Percentiles rank a stretch among this genome's conserved stretches.
These are phyloP conservation scores for Sordaria brevicollis DNA, from an alignment of 495 filamentous ascomycete genomes.

Conservation along the genomic window DNA sequence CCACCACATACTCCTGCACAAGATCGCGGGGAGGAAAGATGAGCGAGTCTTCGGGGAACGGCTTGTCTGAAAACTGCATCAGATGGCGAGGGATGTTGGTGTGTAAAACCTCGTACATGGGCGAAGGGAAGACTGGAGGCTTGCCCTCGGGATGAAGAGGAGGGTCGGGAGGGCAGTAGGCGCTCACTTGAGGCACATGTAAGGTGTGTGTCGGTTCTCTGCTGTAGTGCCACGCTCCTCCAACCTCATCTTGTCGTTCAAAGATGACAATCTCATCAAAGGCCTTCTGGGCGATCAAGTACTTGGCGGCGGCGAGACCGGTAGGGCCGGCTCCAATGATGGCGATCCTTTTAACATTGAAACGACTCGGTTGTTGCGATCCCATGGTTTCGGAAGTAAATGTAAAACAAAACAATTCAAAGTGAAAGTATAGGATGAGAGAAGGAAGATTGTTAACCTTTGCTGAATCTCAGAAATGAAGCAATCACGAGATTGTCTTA, in stretches of 20 bases:
- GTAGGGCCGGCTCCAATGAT: slow-evolving; percentile 64
- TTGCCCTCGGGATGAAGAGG: slow-evolving; percentile 19
- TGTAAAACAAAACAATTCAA: background rate
- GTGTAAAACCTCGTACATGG: slow-evolving; percentile 71
- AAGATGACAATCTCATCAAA: slow-evolving; percentile 67
- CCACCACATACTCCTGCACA: slow-evolving; percentile 63
- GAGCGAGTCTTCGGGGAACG: slow-evolving; percentile 48
- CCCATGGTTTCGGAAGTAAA: slow-evolving; percentile 9
- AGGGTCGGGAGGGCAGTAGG: slow-evolving; percentile 29
- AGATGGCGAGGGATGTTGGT: slow-evolving; percentile 78
- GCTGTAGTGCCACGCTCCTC: slow-evolving; percentile 78
- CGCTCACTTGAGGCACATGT: slow-evolving; percentile 31
- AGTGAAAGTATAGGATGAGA: background rate
- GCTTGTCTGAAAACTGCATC: slow-evolving; percentile 69
- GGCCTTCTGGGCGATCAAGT: slow-evolving; percentile 58
- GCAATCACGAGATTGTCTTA: background rate
- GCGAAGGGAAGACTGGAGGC: slow-evolving; percentile 48
- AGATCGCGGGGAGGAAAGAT: slow-evolving; percentile 61
- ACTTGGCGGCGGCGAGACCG: slow-evolving; percentile 60
- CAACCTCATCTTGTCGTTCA: slow-evolving; percentile 65
- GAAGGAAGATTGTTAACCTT: background rate
- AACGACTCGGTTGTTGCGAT: slow-evolving; percentile 11
- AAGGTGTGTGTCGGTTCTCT: slow-evolving; percentile 18
- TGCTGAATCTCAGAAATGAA: background rate
- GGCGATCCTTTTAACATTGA: slow-evolving; percentile 44